A percentile compares a stretch with the other conserved stretches of the same genome.
phyloP scores from a whole-genome alignment of 371 early-diverging fungal species.

The Neoconidiobolus thromboides region DNA sequence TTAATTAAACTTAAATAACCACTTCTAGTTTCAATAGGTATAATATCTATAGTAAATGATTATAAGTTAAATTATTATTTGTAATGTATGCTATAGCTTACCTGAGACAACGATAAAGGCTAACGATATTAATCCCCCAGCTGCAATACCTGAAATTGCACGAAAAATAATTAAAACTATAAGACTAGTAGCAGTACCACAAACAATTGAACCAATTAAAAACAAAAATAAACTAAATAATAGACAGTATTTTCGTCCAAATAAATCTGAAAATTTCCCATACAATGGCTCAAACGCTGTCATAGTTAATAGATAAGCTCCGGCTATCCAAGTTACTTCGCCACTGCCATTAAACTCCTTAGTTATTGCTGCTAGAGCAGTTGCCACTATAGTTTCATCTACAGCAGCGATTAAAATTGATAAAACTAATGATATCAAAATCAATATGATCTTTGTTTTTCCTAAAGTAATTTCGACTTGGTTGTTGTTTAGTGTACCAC shows the following conservation, averaged over 20 bases:
- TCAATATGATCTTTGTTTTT: not conserved
- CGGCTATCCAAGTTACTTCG: not conserved
- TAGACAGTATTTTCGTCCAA: constrained; percentile 35
- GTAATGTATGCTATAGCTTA: too few relatives aligned
- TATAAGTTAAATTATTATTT: not conserved
- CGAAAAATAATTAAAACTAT: constrained; percentile 42
- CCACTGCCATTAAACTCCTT: not conserved
- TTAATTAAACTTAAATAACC: constrained; percentile 26
- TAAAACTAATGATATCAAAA: constrained; percentile 11
- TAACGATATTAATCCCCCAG: constrained; percentile 47
- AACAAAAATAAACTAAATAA: constrained; percentile 22
- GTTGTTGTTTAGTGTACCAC: constrained; percentile 18
- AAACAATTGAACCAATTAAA: constrained; percentile 24
- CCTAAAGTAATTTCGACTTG: constrained; percentile 1
- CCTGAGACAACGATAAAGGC: constrained; percentile 49
- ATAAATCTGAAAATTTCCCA: constrained; percentile 27
- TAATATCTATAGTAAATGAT: constrained; percentile 12
- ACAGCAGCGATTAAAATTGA: constrained; percentile 33
- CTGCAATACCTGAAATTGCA: constrained; percentile 40
- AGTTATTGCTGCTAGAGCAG: not conserved
- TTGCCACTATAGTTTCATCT: constrained; percentile 8
- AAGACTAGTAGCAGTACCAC: constrained; percentile 32
- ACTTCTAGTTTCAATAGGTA: constrained; percentile 20
- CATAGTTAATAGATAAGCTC: constrained; percentile 1
- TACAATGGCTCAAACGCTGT: constrained; percentile 5